Evolutionary conservation across 78 protist genomes (phyloP), one percentile per base, ranked within the genome.

Genomic region (Diacronema lutheri): DNA sequence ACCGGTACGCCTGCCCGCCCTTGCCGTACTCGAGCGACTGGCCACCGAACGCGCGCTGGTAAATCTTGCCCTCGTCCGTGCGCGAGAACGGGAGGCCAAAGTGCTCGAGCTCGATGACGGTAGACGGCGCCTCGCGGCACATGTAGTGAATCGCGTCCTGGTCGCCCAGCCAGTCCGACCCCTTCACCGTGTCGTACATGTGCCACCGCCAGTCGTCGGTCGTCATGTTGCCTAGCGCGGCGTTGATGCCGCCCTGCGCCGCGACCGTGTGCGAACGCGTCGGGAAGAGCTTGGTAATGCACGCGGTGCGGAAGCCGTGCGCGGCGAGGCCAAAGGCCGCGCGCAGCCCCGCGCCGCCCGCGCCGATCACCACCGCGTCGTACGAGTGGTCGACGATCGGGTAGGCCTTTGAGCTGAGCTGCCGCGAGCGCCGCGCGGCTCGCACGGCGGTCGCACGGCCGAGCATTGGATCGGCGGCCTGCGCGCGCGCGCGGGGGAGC

Each of bases 271-370:
- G 99, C 71, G 99, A 96, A 55, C 99, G 97, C 7, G 99, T 97
- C 23, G 99, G 99, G 93, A 94, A 98, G 40, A 98, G 92, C 92
- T 97, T 97, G 25, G 98, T 85, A 65, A 98, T 87, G 90, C 99
- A 97, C 13, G 99, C 99, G 2, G 94, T 91, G 65, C 94, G 92
- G 88, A 91, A 93, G 37, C 99, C 99, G 26, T 90, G 86, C 69
- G 94, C 92, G 29, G 97, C 93, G 37, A 96, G 90, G 26, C 98
- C 98, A 41, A 96, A 89, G 35, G 99, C 99, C 0, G 99, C 99
- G 38, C 99, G 95, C 26, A 98, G 93, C 16, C 99, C 99, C 4
- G 99, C 99, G 50, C 99, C 99, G n/a, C 99, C 99, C 20, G 99
- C 99, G 71, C 99, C 99, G 21, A 98, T 98, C 10, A 98, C 99